phyloP scores from a whole-genome alignment of 345 rosid genomes.

The Laguncularia racemosa region DNA sequence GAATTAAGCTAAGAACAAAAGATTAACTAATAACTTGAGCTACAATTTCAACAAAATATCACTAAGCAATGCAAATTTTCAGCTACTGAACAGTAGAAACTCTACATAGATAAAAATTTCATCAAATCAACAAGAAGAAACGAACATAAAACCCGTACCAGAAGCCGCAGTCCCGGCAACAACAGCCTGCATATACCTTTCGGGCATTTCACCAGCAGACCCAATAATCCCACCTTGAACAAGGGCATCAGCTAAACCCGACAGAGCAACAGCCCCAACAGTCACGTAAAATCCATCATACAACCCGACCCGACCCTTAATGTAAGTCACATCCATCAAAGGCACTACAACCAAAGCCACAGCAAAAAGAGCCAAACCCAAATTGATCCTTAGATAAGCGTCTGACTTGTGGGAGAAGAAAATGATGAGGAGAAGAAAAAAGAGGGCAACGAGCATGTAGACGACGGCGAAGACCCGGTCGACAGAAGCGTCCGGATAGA shows the following conservation, averaged over 20 bases:
- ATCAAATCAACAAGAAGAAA: background rate
- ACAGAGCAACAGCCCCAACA: slow-evolving; percentile 39
- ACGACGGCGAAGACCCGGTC: slow-evolving; percentile 86
- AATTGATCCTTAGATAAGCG: slow-evolving; percentile 68
- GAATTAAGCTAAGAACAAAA: no score
- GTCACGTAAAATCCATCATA: slow-evolving; percentile 62
- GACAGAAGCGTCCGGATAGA: slow-evolving; percentile 79
- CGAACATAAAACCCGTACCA: slow-evolving; percentile 31
- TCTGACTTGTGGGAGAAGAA: slow-evolving; percentile 62
- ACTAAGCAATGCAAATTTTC: no score
- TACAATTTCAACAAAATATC: no score
- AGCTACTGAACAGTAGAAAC: no score
- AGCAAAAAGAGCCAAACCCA: slow-evolving; percentile 54
- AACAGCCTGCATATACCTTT: slow-evolving; percentile 86
- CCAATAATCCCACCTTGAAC: slow-evolving; percentile 90
- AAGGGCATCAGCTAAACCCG: slow-evolving; percentile 79
- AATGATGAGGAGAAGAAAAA: slow-evolving; percentile 41
- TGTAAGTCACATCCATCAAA: slow-evolving; percentile 56
- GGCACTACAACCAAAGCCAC: slow-evolving; percentile 67
- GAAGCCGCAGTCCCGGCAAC: slow-evolving; percentile 97
- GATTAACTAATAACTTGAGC: no score
- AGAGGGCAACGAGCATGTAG: slow-evolving; percentile 65
- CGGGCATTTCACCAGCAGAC: slow-evolving; percentile 89
- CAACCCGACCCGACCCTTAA: slow-evolving; percentile 73
- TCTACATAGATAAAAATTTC: no score